Conservation (phyloP, 441 rosid species). For the Pelargonium citronellum region DNA sequence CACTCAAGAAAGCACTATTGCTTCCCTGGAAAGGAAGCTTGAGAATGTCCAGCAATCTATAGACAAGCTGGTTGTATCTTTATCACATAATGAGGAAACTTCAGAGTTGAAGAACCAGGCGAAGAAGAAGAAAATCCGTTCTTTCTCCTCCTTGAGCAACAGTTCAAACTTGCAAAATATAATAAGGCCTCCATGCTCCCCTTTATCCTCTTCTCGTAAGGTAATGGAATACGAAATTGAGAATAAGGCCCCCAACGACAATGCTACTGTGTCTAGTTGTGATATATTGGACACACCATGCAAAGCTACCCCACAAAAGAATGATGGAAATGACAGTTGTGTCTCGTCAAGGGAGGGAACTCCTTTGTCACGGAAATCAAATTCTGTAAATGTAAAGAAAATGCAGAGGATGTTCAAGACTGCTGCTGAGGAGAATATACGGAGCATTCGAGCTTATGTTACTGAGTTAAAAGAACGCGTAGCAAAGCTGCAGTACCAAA, state of each 20-base stretch:
- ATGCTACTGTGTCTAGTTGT: slow-evolving; percentile 34
- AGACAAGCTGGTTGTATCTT: slow-evolving; percentile 90
- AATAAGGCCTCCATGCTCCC: slow-evolving; percentile 85
- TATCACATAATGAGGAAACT: slow-evolving; percentile 49
- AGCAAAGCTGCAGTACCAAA: slow-evolving; percentile 94
- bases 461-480: slow-evolving; percentile 97
- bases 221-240: slow-evolving; percentile 62
- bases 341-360: slow-evolving; percentile 77
- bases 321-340: slow-evolving; percentile 69
- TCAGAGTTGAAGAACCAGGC: slow-evolving; percentile 45
- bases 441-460: slow-evolving; percentile 87
- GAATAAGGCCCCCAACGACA: slow-evolving; percentile 72
- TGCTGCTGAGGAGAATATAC: slow-evolving; percentile 98
- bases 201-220: slow-evolving; percentile 73
- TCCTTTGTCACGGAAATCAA: slow-evolving; percentile 64
- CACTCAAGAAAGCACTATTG: slow-evolving; percentile 92
- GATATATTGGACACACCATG: slow-evolving; percentile 37
- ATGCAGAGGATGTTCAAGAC: slow-evolving; percentile 98
- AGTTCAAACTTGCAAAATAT: slow-evolving; percentile 60
- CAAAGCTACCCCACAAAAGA: slow-evolving; percentile 66
- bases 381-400: slow-evolving; percentile 94
- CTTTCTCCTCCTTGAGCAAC: slow-evolving; percentile 63
- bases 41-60: slow-evolving; percentile 96
- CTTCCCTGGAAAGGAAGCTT: slow-evolving; percentile 83
- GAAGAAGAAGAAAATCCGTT: slow-evolving; percentile 68